A percentile compares a stretch with the other conserved stretches of the same genome.
Evolutionary conservation across 805 yeast species (phyloP).

Genomic region (Saccharomycopsis oosterbeekiorum): DNA sequence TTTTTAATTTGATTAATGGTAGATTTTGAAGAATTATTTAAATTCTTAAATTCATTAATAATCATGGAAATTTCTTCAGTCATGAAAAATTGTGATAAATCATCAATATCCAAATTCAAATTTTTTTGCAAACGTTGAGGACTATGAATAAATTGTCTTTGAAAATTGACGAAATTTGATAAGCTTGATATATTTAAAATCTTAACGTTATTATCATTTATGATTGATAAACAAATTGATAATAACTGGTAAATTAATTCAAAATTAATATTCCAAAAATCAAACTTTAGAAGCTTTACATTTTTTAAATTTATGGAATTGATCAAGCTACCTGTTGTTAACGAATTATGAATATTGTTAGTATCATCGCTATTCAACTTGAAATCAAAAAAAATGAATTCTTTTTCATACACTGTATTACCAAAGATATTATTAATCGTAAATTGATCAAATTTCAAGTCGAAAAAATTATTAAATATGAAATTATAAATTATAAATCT

Average conservation of each 20-base stretch:
- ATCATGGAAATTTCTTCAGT: not conserved
- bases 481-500: constrained; percentile 6
- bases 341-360: not conserved
- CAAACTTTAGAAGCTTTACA: not conserved
- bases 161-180: not conserved
- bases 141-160: not conserved
- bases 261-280: constrained; percentile 11
- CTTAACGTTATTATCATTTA: not conserved
- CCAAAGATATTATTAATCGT: constrained; percentile 9
- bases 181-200: not conserved
- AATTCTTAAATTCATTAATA: not conserved
- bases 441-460: constrained; percentile 1
- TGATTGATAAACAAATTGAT: not conserved
- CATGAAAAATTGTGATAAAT: not conserved
- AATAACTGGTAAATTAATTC: constrained; percentile 5
- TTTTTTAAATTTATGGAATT: not conserved
- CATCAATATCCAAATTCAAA: not conserved
- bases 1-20: not conserved
- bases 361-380: not conserved
- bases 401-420: constrained; percentile 16
- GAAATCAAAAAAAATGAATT: constrained; percentile 13
- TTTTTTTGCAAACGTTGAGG: not conserved
- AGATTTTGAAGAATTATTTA: not conserved
- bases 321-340: not conserved
- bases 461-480: constrained; percentile 8